These are phyloP conservation scores for Phylloboletellus chloephorus DNA, from an alignment of 1,284 basidiomycete genomes.

Conservation along the genomic window DNA sequence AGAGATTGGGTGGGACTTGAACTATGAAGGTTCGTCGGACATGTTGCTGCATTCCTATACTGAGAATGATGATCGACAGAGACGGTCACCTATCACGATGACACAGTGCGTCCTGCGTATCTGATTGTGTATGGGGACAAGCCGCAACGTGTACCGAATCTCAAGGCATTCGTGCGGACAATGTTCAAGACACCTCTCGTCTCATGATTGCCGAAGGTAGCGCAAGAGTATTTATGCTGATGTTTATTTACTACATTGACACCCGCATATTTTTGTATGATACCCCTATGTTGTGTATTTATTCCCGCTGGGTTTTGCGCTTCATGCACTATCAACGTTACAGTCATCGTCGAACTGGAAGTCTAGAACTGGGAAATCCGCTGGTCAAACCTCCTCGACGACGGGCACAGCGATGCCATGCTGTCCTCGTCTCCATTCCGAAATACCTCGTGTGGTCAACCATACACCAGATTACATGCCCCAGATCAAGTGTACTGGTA, in stretches of 20 bases:
- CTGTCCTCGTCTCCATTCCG: not conserved
- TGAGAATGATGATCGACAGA: conserved; percentile 29
- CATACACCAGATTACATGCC: conserved; percentile 11
- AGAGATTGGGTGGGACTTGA: conserved; percentile 50
- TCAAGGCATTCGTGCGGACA: conserved; percentile 29
- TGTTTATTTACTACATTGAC: conserved; percentile 9
- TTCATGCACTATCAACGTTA: too few species aligned
- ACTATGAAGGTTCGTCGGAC: conserved; percentile 41
- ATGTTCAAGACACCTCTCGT: conserved; percentile 35
- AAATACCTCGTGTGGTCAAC: conserved; percentile 18
- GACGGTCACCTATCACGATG: conserved; percentile 54
- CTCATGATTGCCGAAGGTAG: conserved; percentile 17
- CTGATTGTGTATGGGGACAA: conserved; percentile 47
- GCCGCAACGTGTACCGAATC: conserved; percentile 19
- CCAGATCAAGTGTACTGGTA: conserved; percentile 19
- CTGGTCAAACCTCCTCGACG: not conserved
- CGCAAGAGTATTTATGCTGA: conserved; percentile 15
- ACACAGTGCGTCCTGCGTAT: conserved; percentile 55
- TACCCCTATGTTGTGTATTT: conserved; percentile 2
- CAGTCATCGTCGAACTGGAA: too few species aligned
- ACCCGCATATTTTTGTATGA: conserved; percentile 19
- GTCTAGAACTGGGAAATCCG: too few species aligned
- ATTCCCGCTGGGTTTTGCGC: too few species aligned
- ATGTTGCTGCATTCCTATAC: not conserved
- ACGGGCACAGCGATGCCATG: conserved; percentile 9